Evolutionary conservation across 1,284 basidiomycete species (phyloP), one percentile per base, ranked within the genome.

Genomic region (Schizophyllum commune): DNA sequence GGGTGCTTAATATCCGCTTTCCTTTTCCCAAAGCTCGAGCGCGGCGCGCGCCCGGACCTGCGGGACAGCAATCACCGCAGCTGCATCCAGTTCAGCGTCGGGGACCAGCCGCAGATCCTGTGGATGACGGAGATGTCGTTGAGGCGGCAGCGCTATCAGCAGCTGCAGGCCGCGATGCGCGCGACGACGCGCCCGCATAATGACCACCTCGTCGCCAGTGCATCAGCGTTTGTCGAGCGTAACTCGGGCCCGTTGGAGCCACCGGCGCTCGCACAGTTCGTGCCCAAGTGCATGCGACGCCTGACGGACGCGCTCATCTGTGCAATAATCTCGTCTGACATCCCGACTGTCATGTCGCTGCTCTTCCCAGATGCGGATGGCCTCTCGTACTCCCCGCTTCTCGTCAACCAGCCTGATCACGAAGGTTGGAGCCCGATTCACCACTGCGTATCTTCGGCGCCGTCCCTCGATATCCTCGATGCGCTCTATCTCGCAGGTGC

Each of bases 381-480:
- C 62, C 72, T 76, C 13, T 73, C 77, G 67, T 76, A 74, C 56
- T 73, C 73, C 55, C 78, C 79, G 32, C 64, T 78, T 63, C 79
- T 86, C 67, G 79, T 84, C 66, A 91, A 91, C 73, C 69, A 78
- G 61, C 82, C 82, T 39, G 87, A 91, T 67, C 67, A 76, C 4
- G 75, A 81, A 59, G 89, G 87, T 56, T 89, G 88, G 85, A 83
- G 85, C 63, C 77, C 83, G 59, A 79, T 90, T 58, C 88, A 91
- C 67, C 77, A 90, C 66, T 88, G 86, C 67, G 81, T 80, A 58
- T 79, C 83, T 63, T 76, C 78, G 58, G 72, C 74, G 17, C 86
- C 84, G 6, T 86, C 82, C n/a, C 72, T 82, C 57, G 78, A 83
- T 60, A 75, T 86, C 57, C 75, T 90, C 62, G 86, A 91, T 65